Percentiles rank a stretch among this genome's conserved stretches.
These are phyloP conservation scores for Cadophora sp. DNA, from an alignment of 2,329 filamentous ascomycete genomes.

Conservation along the genomic window DNA sequence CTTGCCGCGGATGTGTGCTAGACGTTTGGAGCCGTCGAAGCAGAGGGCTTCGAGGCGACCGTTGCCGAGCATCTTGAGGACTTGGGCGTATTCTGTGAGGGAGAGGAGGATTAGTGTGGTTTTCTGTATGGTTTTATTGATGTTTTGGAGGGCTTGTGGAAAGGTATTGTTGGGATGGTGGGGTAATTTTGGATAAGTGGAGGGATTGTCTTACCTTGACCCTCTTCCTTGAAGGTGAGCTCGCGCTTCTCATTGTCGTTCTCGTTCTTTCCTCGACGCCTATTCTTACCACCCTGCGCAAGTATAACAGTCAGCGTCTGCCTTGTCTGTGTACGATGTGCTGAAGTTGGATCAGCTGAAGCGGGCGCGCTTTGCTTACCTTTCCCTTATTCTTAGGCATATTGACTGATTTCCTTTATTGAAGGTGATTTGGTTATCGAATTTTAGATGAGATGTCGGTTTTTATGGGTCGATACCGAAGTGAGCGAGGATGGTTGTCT, in stretches of 20 bases:
- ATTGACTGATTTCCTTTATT: conserved; percentile 46
- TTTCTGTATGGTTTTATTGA: conserved; percentile 44
- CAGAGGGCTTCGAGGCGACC: conserved; percentile 88
- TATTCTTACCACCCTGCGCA: conserved; percentile 92
- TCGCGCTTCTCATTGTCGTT: conserved; percentile 99
- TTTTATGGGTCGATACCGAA: conserved; percentile 8
- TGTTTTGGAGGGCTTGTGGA: no score
- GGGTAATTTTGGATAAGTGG: not conserved
- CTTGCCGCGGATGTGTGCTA: conserved; percentile 90
- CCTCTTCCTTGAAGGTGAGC: conserved; percentile 98
- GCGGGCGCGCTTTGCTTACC: conserved; percentile 57
- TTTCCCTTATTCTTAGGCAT: conserved; percentile 99
- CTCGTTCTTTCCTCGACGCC: conserved; percentile 98
- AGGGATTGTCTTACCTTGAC: conserved; percentile 67
- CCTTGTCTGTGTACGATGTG: conserved; percentile 22
- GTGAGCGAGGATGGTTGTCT: conserved; percentile 3
- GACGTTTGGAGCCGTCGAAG: conserved; percentile 91
- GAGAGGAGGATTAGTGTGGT: conserved; percentile 30
- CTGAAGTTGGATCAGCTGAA: not conserved
- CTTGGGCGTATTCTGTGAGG: conserved; percentile 75
- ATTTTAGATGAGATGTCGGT: conserved; percentile 2
- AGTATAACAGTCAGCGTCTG: conserved; percentile 17
- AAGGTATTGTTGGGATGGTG: not conserved
- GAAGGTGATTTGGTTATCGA: not conserved
- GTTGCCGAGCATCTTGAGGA: conserved; percentile 96